Evolutionary conservation across 2,329 filamentous ascomycete species (phyloP).

Genomic region (Trichophyton benhamiae): DNA sequence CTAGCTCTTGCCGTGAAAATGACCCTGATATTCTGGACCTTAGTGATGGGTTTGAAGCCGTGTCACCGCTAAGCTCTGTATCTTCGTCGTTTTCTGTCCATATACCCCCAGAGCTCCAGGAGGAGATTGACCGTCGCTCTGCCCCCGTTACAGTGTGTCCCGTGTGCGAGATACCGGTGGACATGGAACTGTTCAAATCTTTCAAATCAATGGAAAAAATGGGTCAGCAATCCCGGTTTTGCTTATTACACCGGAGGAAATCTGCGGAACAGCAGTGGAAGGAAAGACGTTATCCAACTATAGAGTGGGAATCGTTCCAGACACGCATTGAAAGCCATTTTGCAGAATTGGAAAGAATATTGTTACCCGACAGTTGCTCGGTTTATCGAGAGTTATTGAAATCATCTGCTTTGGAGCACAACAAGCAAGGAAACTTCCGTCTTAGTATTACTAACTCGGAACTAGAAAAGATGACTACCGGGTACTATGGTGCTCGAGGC

Average conservation of each 20-base stretch:
- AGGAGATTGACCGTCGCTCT: conserved; percentile 10
- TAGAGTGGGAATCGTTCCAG: conserved; percentile 56
- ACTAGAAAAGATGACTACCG: conserved; percentile 51
- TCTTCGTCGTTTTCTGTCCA: conserved; percentile 15
- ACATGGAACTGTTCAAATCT: conserved; percentile 43
- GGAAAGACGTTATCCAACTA: conserved; percentile 52
- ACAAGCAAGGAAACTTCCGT: conserved; percentile 46
- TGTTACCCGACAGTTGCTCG: conserved; percentile 36
- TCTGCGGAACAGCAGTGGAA: conserved; percentile 41
- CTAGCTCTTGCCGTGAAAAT: conserved; percentile 14
- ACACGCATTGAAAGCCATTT: conserved; percentile 47
- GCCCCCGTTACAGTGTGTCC: conserved; percentile 41
- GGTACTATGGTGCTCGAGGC: conserved; percentile 73
- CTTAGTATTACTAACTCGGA: conserved; percentile 36
- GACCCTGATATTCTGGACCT: conserved; percentile 15
- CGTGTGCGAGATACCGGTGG: conserved; percentile 52
- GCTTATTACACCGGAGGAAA: conserved; percentile 47
- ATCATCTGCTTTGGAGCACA: conserved; percentile 31
- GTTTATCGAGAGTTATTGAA: conserved; percentile 49
- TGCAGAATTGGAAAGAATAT: conserved; percentile 43
- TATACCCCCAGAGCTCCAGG: conserved; percentile 13
- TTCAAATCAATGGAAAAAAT: conserved; percentile 20
- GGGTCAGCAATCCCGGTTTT: conserved; percentile 48
- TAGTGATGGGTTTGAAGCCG: conserved; percentile 15
- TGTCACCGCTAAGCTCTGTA: conserved; percentile 23